A percentile compares a stretch with the other conserved stretches of the same genome.
Conservation (phyloP, 2,329 filamentous ascomycete genomes). For the Aschersonia sp. region DNA sequence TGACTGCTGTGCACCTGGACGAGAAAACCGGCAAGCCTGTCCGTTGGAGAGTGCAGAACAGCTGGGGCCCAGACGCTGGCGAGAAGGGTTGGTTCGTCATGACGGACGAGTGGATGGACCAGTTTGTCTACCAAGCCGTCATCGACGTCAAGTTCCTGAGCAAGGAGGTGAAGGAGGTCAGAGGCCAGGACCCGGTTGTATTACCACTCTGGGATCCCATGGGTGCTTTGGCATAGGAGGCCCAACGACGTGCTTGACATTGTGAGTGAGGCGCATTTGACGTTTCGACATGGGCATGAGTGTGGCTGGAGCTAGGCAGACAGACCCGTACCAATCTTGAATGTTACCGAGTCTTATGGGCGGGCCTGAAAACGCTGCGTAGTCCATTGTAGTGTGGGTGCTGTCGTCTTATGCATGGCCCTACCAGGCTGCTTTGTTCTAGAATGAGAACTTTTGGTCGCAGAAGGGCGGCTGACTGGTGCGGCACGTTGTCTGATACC, state of each 20-base stretch:
- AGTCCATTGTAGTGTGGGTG: not conserved
- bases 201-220: slow-evolving; percentile 71
- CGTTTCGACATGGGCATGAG: no score
- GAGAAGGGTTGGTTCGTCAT: slow-evolving; percentile 81
- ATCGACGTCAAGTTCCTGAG: slow-evolving; percentile 57
- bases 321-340: no score
- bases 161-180: slow-evolving; percentile 52
- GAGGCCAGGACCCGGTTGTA: slow-evolving; percentile 55
- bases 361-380: not conserved
- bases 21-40: slow-evolving; percentile 45
- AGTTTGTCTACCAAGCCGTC: slow-evolving; percentile 78
- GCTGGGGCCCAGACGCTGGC: slow-evolving; percentile 55
- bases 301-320: no score
- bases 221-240: slow-evolving; percentile 53
- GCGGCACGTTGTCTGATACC: not conserved
- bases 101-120: slow-evolving; percentile 65
- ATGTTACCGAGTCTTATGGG: not conserved
- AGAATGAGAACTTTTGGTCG: not conserved
- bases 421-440: not conserved
- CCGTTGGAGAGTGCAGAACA: slow-evolving; percentile 79
- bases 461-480: not conserved
- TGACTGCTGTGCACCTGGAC: slow-evolving; percentile 73
- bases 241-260: no score
- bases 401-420: not conserved
- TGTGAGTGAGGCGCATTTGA: no score